These are phyloP conservation scores for Umbelopsis sp. DNA, from an alignment of 192 early-diverging fungal genomes.

Conservation along the genomic window DNA sequence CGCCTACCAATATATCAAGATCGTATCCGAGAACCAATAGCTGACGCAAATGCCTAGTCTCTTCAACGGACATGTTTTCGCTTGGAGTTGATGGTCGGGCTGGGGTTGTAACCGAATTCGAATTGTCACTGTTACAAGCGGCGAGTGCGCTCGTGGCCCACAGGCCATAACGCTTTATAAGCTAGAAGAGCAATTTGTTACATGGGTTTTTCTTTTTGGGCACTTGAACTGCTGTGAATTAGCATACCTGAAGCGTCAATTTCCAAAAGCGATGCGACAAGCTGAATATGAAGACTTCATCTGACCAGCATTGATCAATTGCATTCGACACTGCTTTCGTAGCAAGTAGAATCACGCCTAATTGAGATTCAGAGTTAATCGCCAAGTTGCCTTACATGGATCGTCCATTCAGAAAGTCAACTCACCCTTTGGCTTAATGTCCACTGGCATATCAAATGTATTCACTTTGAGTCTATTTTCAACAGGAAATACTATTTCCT, in stretches of 20 bases:
- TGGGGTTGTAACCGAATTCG: not conserved
- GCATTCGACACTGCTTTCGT: constrained; percentile 53
- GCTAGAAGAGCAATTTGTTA: not conserved
- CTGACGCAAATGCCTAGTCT: constrained; percentile 36
- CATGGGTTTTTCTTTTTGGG: not conserved
- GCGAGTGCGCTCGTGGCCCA: constrained; percentile 29
- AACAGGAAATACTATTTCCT: constrained; percentile 46
- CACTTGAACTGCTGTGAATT: not conserved
- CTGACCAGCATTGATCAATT: constrained; percentile 60
- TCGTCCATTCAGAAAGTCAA: not conserved
- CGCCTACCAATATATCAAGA: constrained; percentile 38
- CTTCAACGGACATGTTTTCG: constrained; percentile 8
- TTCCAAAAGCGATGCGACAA: constrained; percentile 65
- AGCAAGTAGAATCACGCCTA: constrained; percentile 38
- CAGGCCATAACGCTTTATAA: constrained; percentile 32
- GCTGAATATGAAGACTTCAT: constrained; percentile 58
- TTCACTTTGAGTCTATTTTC: constrained; percentile 31
- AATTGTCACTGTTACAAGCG: not conserved
- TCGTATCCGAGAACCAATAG: constrained; percentile 45
- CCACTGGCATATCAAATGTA: constrained; percentile 18
- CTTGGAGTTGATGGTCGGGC: not conserved
- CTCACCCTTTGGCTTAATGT: not conserved
- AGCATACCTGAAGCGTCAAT: constrained; percentile 55
- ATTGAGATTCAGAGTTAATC: not conserved
- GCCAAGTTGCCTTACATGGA: not conserved